Evolutionary conservation across 83 land plant species (phyloP).

Genomic region (Picea engelmannii): DNA sequence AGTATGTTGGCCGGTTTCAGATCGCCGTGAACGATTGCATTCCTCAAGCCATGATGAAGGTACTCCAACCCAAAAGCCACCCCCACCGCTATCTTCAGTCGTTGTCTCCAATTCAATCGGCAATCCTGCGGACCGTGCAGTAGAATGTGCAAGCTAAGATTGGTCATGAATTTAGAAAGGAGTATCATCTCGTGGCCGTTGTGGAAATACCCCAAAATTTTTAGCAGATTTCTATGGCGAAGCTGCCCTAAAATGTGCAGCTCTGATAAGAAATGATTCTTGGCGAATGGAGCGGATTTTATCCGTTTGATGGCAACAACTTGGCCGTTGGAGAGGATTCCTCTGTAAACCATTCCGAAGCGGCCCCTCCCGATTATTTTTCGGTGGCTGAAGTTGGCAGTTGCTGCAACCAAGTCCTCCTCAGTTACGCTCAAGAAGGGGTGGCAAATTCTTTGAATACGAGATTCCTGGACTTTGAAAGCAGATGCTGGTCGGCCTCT

Average conservation of each 20-base stretch:
- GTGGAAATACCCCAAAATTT: conserved; percentile 33
- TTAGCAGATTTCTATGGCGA: conserved; percentile 37
- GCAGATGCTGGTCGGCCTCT: neutral
- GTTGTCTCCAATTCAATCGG: conserved; percentile 24
- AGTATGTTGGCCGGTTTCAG: conserved; percentile 75
- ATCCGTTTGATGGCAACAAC: conserved; percentile 32
- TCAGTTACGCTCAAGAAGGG: neutral
- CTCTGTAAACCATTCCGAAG: conserved; percentile 32
- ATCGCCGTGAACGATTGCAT: conserved; percentile 62
- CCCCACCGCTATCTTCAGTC: conserved; percentile 51
- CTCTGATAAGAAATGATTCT: neutral
- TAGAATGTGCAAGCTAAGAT: conserved; percentile 23
- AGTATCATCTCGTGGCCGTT: conserved; percentile 10
- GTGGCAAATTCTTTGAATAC: neutral
- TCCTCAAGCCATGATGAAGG: conserved; percentile 61
- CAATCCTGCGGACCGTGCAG: conserved; percentile 25
- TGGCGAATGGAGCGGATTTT: neutral
- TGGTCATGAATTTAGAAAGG: conserved; percentile 24
- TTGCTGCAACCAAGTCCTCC: conserved; percentile 25
- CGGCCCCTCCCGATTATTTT: conserved; percentile 31
- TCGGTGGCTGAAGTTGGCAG: conserved; percentile 21
- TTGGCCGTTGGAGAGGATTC: conserved; percentile 23
- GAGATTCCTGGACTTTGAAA: neutral
- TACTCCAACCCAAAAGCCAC: conserved; percentile 55
- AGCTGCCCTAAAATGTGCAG: neutral